These are phyloP conservation scores for Daldinia vernicosa DNA, from an alignment of 495 filamentous ascomycete species.

Conservation along the genomic window DNA sequence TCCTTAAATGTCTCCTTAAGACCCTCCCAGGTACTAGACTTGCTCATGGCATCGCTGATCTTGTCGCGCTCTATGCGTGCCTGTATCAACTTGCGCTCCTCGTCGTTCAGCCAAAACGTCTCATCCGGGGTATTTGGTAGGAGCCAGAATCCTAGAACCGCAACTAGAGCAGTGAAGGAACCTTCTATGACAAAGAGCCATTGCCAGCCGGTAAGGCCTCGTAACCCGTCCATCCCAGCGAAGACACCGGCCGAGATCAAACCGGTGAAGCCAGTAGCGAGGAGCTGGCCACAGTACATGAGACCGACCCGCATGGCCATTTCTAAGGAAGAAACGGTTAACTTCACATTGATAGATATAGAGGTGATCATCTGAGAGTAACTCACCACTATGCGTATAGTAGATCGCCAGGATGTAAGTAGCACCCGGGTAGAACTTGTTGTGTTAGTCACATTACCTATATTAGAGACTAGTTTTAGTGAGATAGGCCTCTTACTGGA, in stretches of 20 bases:
- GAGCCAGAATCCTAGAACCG: slow-evolving; percentile 38
- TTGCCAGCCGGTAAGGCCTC: slow-evolving; percentile 37
- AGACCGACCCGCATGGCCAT: slow-evolving; percentile 35
- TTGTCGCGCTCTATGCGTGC: slow-evolving; percentile 46
- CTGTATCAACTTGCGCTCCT: slow-evolving; percentile 40
- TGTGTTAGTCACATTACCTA: slow-evolving; percentile 40
- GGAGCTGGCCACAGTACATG: slow-evolving; percentile 38
- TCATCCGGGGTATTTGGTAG: slow-evolving; percentile 46
- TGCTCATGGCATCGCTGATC: slow-evolving; percentile 34
- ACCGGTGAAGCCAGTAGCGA: slow-evolving; percentile 37
- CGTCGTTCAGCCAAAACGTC: slow-evolving; percentile 42
- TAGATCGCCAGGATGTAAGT: slow-evolving; percentile 58
- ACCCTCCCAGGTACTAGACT: slow-evolving; percentile 38
- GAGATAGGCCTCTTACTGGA: slow-evolving; percentile 29
- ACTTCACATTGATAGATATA: neutral
- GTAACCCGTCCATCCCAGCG: slow-evolving; percentile 39
- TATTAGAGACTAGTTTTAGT: neutral
- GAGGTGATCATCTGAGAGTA: neutral
- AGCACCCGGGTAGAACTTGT: slow-evolving; percentile 59
- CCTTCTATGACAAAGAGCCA: slow-evolving; percentile 48
- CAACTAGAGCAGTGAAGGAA: slow-evolving; percentile 40
- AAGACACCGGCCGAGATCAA: slow-evolving; percentile 40
- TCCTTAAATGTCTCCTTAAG: slow-evolving; percentile 44
- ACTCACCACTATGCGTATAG: slow-evolving; percentile 58
- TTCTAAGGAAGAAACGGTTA: slow-evolving; percentile 32